Evolutionary conservation across 2,329 filamentous ascomycete genomes (phyloP).

Genomic region (Mycosphaerella arachidis): DNA sequence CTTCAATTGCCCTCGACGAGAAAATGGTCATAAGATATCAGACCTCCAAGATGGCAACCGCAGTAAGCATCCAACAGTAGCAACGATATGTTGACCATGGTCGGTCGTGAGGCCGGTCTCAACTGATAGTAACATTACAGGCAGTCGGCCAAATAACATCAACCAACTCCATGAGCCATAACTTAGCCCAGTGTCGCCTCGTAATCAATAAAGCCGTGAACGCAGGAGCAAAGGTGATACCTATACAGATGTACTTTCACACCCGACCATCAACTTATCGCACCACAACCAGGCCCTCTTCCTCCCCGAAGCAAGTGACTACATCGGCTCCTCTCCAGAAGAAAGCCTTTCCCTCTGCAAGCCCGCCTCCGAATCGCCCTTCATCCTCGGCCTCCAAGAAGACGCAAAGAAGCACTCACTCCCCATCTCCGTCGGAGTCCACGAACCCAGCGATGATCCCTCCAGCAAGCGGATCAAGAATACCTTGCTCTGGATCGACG

Average conservation of each 20-base stretch:
- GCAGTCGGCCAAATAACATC: conserved; percentile 88
- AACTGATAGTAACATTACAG: conserved; percentile 43
- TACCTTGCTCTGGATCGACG: conserved; percentile 63
- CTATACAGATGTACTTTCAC: background rate
- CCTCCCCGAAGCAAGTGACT: conserved; percentile 87
- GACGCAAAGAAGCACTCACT: conserved; percentile 61
- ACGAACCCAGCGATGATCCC: conserved; percentile 59
- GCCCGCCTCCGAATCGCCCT: conserved; percentile 61
- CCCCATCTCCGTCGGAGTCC: conserved; percentile 80
- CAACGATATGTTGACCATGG: background rate
- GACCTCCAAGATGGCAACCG: conserved; percentile 5
- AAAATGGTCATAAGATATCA: conserved; percentile 7
- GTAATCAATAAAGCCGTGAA: conserved; percentile 68
- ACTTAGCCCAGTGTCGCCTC: conserved; percentile 70
- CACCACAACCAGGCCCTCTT: conserved; percentile 63
- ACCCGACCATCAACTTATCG: conserved; percentile 2
- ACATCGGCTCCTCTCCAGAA: conserved; percentile 66
- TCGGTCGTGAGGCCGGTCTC: background rate
- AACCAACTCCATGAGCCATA: conserved; percentile 70
- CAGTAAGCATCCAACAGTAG: background rate
- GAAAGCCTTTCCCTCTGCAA: conserved; percentile 68
- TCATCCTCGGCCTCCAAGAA: conserved; percentile 69
- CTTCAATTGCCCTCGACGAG: background rate
- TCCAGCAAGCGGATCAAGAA: conserved; percentile 55
- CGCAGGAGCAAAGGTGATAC: conserved; percentile 68